Evolutionary conservation across 2,329 filamentous ascomycete genomes (phyloP), one percentile per base, ranked within the genome.

Genomic region (Ophiognomonia clavigignenti-juglandacearum): DNA sequence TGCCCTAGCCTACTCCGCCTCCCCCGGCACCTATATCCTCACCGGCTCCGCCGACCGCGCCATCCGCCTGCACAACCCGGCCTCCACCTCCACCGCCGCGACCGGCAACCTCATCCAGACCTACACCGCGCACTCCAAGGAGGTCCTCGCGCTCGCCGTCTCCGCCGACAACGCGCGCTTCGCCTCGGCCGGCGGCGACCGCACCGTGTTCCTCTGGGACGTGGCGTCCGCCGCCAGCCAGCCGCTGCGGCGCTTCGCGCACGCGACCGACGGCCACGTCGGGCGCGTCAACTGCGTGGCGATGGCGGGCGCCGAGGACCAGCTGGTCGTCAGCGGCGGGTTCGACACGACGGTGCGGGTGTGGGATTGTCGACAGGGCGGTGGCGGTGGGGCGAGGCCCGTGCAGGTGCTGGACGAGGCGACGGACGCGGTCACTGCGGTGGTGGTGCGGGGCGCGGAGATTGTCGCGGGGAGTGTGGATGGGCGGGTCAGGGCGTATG

Each of bases 171-270:
- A 98, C 66, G 79, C 88, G 55, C 82, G 82, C 36, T 96, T 98
- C 64, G 85, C 83, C 9, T 91, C 85, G n/a, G 80, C 82, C 1
- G 93, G 93, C 56, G 93, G 93, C 50, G 93, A 98, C 70, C 87
- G 92, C 57, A 77, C 80, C 52, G 89, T 96, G 0, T 96, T 96
- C 62, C 75, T 96, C 5, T 97, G 93, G 93, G 93, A 98, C 66
- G 93, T 97, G 0, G 75, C 85, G 39, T 86, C 83, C 3, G 89
- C 86, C 16, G 75, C 80, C n/a, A n/a, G n/a, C n/a, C n/a, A n/a
- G 56, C 96, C 92, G 4, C 70, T 86, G 22, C 78, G 88, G 19
- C 78, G 93, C 23, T 93, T 92, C 65, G 74, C 75, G 16, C 77
- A 75, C 48, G 62, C 53, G 4, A 35, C 63, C 29, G 65, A 75